These are phyloP conservation scores for Nepenthes gracilis DNA, from an alignment of 148 eudicot genomes.

Conservation along the genomic window DNA sequence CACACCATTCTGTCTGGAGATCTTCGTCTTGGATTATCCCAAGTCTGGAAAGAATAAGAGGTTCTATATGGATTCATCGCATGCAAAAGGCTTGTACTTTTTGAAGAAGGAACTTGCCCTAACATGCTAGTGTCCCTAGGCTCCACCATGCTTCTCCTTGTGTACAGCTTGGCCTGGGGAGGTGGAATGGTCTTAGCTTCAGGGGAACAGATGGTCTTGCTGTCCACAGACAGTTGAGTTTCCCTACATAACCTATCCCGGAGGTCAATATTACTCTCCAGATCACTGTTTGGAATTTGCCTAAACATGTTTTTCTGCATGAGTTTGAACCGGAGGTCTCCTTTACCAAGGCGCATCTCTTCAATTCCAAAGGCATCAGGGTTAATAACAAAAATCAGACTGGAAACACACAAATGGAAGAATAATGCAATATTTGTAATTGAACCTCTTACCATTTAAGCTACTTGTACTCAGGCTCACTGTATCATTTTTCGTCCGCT, in stretches of 20 bases:
- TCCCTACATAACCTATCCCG: conserved; percentile 38
- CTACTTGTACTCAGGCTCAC: conserved; percentile 11
- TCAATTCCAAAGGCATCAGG: conserved; percentile 12
- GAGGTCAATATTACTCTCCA: conserved; percentile 37
- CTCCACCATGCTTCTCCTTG: conserved; percentile 17
- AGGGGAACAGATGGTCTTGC: neutral
- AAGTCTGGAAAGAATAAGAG: conserved; percentile 47
- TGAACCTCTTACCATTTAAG: conserved; percentile 39
- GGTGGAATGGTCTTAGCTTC: conserved; percentile 26
- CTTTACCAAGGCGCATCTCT: conserved; percentile 44
- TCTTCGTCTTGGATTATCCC: conserved; percentile 38
- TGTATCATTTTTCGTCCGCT: conserved; percentile 29
- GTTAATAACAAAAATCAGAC: conserved; percentile 18
- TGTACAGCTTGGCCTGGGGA: conserved; percentile 23
- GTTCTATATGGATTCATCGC: conserved; percentile 25
- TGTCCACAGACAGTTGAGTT: conserved; percentile 13
- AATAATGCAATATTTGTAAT: neutral
- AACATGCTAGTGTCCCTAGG: conserved; percentile 18
- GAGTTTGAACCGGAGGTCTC: conserved; percentile 79
- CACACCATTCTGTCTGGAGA: conserved; percentile 35
- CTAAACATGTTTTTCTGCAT: conserved; percentile 30
- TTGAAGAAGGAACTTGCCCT: conserved; percentile 27
- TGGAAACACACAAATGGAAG: neutral
- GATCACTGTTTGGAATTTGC: conserved; percentile 20
- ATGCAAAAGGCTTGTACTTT: conserved; percentile 22